Evolutionary conservation across 1,284 basidiomycete genomes (phyloP).

Genomic region (Neolentinus lepideus): DNA sequence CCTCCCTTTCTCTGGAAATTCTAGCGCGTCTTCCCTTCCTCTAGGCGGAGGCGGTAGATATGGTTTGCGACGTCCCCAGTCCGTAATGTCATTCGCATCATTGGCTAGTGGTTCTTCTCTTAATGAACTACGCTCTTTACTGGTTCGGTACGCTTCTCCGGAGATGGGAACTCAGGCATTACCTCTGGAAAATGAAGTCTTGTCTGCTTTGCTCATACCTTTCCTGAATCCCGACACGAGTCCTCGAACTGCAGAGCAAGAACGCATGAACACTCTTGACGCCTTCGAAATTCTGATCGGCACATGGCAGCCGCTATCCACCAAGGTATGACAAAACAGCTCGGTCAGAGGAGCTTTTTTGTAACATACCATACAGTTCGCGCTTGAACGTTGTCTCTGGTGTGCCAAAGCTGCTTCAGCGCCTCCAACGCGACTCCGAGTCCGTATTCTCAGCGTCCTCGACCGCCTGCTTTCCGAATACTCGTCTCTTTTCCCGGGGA

Average conservation of each 20-base stretch:
- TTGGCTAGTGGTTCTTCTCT: conserved; percentile 25
- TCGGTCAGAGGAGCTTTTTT: neutral
- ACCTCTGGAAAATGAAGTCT: conserved; percentile 50
- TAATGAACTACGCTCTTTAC: conserved; percentile 34
- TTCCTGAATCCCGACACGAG: conserved; percentile 36
- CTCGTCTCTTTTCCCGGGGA: conserved; percentile 34
- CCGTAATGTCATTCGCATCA: neutral
- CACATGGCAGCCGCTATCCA: conserved; percentile 45
- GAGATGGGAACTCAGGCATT: conserved; percentile 24
- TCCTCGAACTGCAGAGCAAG: conserved; percentile 34
- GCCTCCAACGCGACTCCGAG: conserved; percentile 29
- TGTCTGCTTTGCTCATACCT: conserved; percentile 49
- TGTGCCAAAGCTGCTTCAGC: conserved; percentile 51
- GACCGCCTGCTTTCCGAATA: conserved; percentile 36
- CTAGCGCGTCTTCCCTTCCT: neutral
- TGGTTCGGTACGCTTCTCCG: conserved; percentile 35
- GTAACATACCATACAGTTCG: conserved; percentile 25
- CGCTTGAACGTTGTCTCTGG: conserved; percentile 57
- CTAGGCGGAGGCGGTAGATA: neutral
- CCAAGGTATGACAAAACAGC: conserved; percentile 28
- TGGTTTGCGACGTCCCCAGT: neutral
- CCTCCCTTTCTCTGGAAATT: neutral
- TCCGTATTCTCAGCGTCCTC: conserved; percentile 44
- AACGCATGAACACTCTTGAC: conserved; percentile 50
- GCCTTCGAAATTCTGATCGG: conserved; percentile 49